A percentile compares a stretch with the other conserved stretches of the same genome.
Conservation (phyloP, 768 basidiomycete genomes). For the Suillus plorans region DNA sequence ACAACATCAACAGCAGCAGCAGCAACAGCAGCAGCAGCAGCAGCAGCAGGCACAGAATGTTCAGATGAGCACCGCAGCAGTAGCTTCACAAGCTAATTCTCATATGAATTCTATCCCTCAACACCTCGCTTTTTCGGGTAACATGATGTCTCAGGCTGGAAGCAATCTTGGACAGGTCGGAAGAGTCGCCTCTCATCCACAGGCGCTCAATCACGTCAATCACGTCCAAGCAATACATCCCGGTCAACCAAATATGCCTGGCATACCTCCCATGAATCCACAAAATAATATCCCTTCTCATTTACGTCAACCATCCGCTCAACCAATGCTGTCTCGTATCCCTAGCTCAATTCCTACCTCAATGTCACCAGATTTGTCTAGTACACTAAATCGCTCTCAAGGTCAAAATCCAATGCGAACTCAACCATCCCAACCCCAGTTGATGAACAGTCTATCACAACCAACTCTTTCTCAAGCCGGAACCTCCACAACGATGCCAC, state of each 20-base stretch:
- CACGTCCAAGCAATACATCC: conserved; percentile 38
- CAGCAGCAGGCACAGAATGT: conserved; percentile 39
- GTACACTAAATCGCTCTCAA: conserved; percentile 37
- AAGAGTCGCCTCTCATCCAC: conserved; percentile 60
- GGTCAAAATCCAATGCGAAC: conserved; percentile 43
- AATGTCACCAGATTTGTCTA: conserved; percentile 42
- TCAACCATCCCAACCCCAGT: conserved; percentile 42
- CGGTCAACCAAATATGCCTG: conserved; percentile 33
- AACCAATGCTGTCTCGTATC: conserved; percentile 31
- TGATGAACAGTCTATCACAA: conserved; percentile 47
- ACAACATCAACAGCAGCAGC: conserved; percentile 32
- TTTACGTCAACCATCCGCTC: conserved; percentile 36
- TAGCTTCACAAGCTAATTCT: conserved; percentile 23
- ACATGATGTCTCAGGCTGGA: conserved; percentile 42
- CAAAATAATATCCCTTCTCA: conserved; percentile 42
- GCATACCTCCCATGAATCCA: conserved; percentile 43
- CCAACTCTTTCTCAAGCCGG: conserved; percentile 32
- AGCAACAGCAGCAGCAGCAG: conserved; percentile 34
- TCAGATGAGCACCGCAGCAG: conserved; percentile 33
- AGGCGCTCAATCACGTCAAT: conserved; percentile 40
- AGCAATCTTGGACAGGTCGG: conserved; percentile 40
- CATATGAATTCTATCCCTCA: conserved; percentile 31
- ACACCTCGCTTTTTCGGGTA: conserved; percentile 41
- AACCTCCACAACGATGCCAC: conserved; percentile 30
- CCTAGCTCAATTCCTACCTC: conserved; percentile 34